Evolutionary conservation across 257 asterid genomes (phyloP).

Genomic region (Solanum commersonii): DNA sequence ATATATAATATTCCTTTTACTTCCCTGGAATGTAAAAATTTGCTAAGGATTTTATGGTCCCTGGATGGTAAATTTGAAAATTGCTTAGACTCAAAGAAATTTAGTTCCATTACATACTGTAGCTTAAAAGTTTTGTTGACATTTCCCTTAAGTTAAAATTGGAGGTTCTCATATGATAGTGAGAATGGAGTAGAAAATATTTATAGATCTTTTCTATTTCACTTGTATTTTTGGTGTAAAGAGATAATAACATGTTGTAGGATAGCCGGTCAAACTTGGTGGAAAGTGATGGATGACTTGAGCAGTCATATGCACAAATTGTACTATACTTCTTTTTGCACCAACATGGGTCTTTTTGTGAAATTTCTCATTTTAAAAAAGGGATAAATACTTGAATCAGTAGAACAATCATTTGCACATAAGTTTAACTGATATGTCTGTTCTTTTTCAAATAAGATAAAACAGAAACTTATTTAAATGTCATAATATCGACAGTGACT

Average conservation of each 20-base stretch:
- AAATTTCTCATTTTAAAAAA: background rate
- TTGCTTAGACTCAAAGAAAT: background rate
- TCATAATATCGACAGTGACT: background rate
- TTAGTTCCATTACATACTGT: background rate
- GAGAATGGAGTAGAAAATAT: background rate
- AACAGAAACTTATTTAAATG: background rate
- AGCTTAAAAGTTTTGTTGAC: background rate
- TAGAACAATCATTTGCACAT: background rate
- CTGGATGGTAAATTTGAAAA: background rate
- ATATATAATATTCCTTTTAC: background rate
- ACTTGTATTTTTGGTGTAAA: background rate
- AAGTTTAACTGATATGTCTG: background rate
- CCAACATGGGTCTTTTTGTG: background rate
- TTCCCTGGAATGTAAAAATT: background rate
- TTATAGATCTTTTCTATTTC: background rate
- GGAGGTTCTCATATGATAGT: background rate
- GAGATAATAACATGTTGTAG: background rate
- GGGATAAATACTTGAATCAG: background rate
- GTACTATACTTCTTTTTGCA: background rate
- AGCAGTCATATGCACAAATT: background rate
- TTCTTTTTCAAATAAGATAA: background rate
- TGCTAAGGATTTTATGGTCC: background rate
- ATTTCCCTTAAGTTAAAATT: background rate
- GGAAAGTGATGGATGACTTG: background rate
- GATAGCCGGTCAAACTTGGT: background rate